A percentile compares a stretch with the other conserved stretches of the same genome.
Conservation (phyloP, 2,329 filamentous ascomycete genomes). For the Colletotrichum zoysiae region DNA sequence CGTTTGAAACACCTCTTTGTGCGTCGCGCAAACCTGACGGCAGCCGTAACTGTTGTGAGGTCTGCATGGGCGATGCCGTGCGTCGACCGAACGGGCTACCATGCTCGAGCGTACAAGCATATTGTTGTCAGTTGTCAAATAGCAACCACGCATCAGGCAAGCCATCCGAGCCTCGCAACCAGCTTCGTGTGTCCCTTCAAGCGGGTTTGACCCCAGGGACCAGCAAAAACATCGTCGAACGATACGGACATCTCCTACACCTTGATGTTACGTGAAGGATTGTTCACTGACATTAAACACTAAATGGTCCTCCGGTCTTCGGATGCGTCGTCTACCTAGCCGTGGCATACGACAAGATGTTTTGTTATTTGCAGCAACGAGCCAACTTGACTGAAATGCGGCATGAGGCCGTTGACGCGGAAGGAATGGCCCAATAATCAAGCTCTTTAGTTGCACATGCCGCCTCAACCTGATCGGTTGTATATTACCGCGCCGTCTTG, state of each 20-base stretch:
- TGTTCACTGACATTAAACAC: background rate
- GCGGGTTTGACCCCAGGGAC: background rate
- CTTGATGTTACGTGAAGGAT: background rate
- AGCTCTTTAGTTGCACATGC: background rate
- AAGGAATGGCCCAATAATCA: constrained; percentile 48
- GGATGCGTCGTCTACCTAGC: too few relatives aligned
- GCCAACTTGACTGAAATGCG: constrained; percentile 17
- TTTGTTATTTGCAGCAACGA: constrained; percentile 1
- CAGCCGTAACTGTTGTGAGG: background rate
- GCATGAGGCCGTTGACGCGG: constrained; percentile 49
- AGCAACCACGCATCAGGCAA: background rate
- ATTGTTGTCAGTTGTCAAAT: background rate
- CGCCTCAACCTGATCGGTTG: background rate
- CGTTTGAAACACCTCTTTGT: constrained; percentile 21
- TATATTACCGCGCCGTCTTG: constrained; percentile 42
- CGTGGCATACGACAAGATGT: background rate
- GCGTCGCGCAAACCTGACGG: background rate
- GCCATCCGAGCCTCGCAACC: background rate
- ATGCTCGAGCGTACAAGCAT: background rate
- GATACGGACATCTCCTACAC: background rate
- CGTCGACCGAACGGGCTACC: constrained; percentile 2
- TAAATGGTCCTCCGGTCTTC: background rate
- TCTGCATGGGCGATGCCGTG: constrained; percentile 2
- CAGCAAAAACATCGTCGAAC: background rate
- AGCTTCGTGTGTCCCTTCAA: background rate